Evolutionary conservation across 208 protist species (phyloP), one percentile per base, ranked within the genome.

Genomic region (Trypanosomatidae sp.): DNA sequence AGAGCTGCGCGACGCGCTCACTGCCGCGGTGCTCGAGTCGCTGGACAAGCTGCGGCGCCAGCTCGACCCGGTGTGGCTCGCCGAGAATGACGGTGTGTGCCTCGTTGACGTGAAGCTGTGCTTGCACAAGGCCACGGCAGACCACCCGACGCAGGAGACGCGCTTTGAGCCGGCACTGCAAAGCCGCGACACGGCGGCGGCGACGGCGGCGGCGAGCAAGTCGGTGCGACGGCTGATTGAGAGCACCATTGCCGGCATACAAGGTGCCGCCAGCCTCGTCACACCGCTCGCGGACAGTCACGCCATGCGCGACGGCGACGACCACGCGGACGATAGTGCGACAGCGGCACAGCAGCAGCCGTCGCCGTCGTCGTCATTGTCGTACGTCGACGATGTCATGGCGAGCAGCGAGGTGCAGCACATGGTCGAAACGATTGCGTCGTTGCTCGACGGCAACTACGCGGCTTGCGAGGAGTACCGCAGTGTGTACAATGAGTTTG

Each of bases 51-150:
- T 96, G 43, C 63, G 70, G 21, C 82, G 94, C 28, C 88, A 95
- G 61, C 16, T 96, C 11, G 80, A 94, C 58, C 69, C 84, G 0
- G 71, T 78, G n/a, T 94, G 85, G 79, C 48, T 96, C 4, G 59
- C 56, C 6, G 72, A 92, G 32, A 72, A 91, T 53, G 86, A 95
- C 51, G 86, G 84, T 38, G 84, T 87, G 18, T 80, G 90, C 8
- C 70, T 97, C 19, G 48, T 97, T 0, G 90, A 96, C 30, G 72
- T 94, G 26, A 92, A 96, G 69, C 66, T 96, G 22, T 63, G 60
- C 47, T 69, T 97, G 6, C 66, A 71, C 20, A 92, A 84, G 66
- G 48, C 56, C 10, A 69, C 66, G 6, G 43, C 53, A 5, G 61
- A 71, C n/a, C 37, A 55, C 13, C 63, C 57, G 6, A 67, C 50